phyloP scores from a whole-genome alignment of 805 yeast genomes.

The Sugiyamaella floridensis region DNA sequence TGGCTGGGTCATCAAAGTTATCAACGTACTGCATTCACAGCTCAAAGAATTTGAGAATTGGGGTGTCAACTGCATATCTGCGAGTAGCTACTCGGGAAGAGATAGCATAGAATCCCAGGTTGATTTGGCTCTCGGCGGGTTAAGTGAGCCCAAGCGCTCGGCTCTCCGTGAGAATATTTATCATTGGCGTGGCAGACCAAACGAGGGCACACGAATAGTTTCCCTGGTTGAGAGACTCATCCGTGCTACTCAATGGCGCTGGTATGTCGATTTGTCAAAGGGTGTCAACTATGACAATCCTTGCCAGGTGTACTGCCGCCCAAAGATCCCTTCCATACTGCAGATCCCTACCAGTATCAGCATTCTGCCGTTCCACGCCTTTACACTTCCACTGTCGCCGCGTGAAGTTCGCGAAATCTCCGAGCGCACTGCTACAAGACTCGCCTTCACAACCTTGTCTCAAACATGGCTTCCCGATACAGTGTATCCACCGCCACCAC shows the following conservation, averaged over 20 bases:
- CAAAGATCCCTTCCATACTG: conserved; percentile 22
- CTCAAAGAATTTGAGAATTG: conserved; percentile 20
- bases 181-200: conserved; percentile 5
- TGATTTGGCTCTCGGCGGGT: neutral
- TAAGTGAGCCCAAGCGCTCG: neutral
- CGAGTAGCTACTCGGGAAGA: conserved; percentile 8
- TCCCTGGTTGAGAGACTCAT: conserved; percentile 22
- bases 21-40: conserved; percentile 21
- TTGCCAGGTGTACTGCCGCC: conserved; percentile 14
- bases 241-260: conserved; percentile 20
- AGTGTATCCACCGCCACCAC: conserved; percentile 29
- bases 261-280: conserved; percentile 19
- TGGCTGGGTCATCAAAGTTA: conserved; percentile 26
- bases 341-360: conserved; percentile 27
- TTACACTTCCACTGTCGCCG: conserved; percentile 26
- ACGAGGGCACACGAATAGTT: conserved; percentile 26
- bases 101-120: neutral
- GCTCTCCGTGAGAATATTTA: neutral
- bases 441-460: conserved; percentile 20
- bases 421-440: conserved; percentile 24
- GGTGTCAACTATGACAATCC: neutral
- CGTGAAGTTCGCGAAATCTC: conserved; percentile 23
- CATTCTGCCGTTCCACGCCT: conserved; percentile 30
- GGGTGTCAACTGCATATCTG: conserved; percentile 23
- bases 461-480: conserved; percentile 25